phyloP scores from a whole-genome alignment of 495 filamentous ascomycete species.

The Neurospora sp. region DNA sequence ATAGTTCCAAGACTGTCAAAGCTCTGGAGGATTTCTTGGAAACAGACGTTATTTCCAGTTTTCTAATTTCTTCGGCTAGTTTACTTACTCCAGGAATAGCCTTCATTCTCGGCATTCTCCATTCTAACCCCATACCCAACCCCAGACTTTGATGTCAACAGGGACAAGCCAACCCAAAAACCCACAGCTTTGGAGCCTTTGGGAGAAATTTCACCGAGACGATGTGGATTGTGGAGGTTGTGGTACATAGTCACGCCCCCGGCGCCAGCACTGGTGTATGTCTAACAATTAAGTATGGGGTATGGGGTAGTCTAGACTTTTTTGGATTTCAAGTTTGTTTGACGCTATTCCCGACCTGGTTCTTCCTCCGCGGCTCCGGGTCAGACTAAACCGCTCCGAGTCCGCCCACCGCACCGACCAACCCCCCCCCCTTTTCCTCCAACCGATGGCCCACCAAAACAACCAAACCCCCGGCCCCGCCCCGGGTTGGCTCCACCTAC shows the following conservation, averaged over 20 bases:
- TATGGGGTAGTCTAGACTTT: too few species aligned
- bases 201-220: neutral
- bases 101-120: neutral
- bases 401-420: neutral
- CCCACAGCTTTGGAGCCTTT: neutral
- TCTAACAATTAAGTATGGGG: too few species aligned
- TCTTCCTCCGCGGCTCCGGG: neutral
- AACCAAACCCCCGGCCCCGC: neutral
- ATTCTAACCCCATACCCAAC: neutral
- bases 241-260: neutral
- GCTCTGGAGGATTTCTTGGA: neutral
- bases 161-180: neutral
- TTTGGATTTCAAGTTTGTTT: neutral
- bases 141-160: neutral
- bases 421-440: neutral
- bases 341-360: neutral
- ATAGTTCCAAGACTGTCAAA: neutral
- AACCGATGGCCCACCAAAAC: neutral
- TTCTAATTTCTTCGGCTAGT: neutral
- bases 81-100: neutral
- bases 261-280: too few species aligned
- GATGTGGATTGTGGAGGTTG: neutral
- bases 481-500: neutral
- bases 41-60: neutral
- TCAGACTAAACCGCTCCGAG: neutral